Evolutionary conservation across 805 yeast genomes (phyloP).

Genomic region (Zygotorulaspora florentina): DNA sequence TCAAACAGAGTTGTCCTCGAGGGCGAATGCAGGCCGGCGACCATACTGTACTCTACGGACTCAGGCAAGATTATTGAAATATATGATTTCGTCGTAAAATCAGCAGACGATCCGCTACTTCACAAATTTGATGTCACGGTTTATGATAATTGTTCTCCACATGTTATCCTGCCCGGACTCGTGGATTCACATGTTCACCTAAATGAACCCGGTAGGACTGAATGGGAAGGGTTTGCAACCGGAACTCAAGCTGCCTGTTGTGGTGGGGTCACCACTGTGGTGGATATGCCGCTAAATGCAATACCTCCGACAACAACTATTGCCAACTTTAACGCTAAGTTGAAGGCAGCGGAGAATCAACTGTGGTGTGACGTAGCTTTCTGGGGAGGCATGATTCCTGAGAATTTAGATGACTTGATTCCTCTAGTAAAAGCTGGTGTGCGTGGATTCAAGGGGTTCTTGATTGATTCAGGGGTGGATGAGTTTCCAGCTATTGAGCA

Average conservation of each 20-base stretch:
- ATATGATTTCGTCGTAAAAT: constrained; percentile 35
- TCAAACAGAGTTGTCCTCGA: constrained; percentile 55
- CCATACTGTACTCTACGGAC: constrained; percentile 54
- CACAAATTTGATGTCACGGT: constrained; percentile 41
- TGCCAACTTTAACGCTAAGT: constrained; percentile 66
- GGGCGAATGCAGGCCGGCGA: constrained; percentile 50
- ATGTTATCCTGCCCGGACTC: constrained; percentile 77
- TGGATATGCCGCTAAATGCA: constrained; percentile 95
- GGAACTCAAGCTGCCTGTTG: constrained; percentile 93
- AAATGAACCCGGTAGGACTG: constrained; percentile 97
- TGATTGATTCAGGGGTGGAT: constrained; percentile 93
- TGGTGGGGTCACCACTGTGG: constrained; percentile 94
- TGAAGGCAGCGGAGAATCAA: constrained; percentile 73
- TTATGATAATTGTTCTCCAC: constrained; percentile 56
- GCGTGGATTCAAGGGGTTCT: constrained; percentile 87
- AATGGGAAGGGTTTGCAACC: constrained; percentile 97
- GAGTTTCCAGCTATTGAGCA: constrained; percentile 84
- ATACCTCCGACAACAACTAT: constrained; percentile 92
- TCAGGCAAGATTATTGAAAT: constrained; percentile 59
- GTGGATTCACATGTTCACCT: constrained; percentile 93
- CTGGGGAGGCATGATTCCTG: constrained; percentile 94
- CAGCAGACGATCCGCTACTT: constrained; percentile 40
- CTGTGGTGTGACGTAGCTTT: constrained; percentile 92
- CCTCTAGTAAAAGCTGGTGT: constrained; percentile 85
- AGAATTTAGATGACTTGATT: constrained; percentile 59